Percentiles rank a stretch among this genome's conserved stretches.
Evolutionary conservation across 257 asterid species (phyloP).

Genomic region (Solanum virginianum): DNA sequence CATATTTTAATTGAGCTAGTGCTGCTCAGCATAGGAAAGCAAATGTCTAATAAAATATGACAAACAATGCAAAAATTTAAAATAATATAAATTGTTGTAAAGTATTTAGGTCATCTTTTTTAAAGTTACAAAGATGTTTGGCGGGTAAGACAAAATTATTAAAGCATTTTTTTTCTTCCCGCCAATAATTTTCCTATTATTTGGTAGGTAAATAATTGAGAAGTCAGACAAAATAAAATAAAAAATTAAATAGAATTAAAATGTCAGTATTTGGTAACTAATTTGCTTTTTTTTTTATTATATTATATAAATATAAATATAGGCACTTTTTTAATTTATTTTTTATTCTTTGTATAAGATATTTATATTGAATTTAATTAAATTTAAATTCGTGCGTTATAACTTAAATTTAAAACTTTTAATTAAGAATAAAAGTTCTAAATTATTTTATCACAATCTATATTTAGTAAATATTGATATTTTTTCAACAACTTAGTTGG

Average conservation of each 20-base stretch:
- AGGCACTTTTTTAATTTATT: too few species aligned
- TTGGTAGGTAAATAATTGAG: not conserved
- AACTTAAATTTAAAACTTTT: not conserved
- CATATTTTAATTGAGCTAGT: not conserved
- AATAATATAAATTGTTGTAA: not conserved
- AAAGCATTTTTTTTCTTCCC: not conserved
- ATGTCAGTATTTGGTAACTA: too few species aligned
- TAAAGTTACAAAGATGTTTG: not conserved
- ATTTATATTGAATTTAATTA: not conserved
- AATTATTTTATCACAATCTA: fast-evolving
- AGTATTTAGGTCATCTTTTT: not conserved
- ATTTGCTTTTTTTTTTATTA: too few species aligned
- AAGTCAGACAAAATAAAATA: not conserved
- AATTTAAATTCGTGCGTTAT: fast-evolving
- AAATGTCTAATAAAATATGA: not conserved
- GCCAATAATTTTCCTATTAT: not conserved
- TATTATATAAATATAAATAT: not conserved
- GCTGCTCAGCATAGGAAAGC: not conserved
- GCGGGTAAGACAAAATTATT: not conserved
- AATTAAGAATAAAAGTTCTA: not conserved
- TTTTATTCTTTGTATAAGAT: not conserved
- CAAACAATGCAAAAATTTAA: not conserved
- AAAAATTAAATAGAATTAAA: too few species aligned
- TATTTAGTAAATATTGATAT: not conserved
- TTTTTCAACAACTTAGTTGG: not conserved